phyloP scores from a whole-genome alignment of 495 filamentous ascomycete species.

The Viridothelium virens region DNA sequence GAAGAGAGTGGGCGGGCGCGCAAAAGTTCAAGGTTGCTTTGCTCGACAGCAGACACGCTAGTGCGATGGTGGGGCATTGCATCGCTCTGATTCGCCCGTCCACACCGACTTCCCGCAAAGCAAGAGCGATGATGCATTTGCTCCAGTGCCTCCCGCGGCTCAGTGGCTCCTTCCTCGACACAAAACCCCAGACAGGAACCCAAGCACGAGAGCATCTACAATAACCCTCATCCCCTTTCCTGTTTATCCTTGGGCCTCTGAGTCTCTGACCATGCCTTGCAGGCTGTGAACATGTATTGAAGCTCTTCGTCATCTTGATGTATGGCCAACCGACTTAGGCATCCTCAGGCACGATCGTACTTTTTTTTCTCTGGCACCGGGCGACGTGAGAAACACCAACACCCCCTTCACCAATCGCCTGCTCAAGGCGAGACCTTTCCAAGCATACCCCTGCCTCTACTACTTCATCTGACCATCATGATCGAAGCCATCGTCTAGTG shows the following conservation, averaged over 20 bases:
- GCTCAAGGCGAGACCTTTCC: neutral
- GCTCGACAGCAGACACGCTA: neutral
- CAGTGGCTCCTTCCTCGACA: too few relatives aligned
- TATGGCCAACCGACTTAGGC: neutral
- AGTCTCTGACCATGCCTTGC: neutral
- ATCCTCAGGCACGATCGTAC: neutral
- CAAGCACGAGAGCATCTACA: neutral
- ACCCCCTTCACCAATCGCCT: slow-evolving; percentile 2
- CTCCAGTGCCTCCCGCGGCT: too few relatives aligned
- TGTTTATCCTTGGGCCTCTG: neutral
- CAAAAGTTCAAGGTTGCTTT: slow-evolving; percentile 1
- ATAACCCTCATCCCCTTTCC: neutral
- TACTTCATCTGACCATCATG: neutral
- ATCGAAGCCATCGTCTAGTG: neutral
- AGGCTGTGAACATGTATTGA: neutral
- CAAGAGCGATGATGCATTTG: neutral
- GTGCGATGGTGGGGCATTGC: slow-evolving; percentile 5
- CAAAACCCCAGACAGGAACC: neutral
- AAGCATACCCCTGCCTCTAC: neutral
- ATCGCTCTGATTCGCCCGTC: neutral
- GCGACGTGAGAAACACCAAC: slow-evolving; percentile 7
- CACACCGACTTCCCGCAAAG: slow-evolving; percentile 1
- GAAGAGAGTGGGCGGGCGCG: neutral
- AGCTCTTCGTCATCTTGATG: neutral
- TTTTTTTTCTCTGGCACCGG: neutral